A percentile compares a stretch with the other conserved stretches of the same genome.
Evolutionary conservation across 805 yeast genomes (phyloP).

Genomic region (Candida ulmi): DNA sequence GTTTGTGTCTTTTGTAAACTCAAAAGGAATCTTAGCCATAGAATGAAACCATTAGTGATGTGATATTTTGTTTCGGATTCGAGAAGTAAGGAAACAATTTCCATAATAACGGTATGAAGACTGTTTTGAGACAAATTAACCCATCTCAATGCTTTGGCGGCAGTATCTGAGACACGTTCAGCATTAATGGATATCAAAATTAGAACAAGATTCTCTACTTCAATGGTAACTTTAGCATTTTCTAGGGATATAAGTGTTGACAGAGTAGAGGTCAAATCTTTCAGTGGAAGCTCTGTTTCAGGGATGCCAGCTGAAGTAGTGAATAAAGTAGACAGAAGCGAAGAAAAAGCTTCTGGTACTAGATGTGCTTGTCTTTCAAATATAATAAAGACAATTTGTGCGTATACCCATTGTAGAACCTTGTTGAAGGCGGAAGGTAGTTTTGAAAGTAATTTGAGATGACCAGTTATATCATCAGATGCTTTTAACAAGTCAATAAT

Average conservation of each 20-base stretch:
- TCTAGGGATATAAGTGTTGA: slow-evolving; percentile 7
- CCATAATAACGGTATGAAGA: slow-evolving; percentile 39
- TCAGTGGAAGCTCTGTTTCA: background rate
- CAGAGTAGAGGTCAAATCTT: background rate
- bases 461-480: background rate
- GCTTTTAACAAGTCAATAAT: background rate
- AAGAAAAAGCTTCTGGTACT: slow-evolving; percentile 1
- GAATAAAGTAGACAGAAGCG: background rate
- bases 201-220: slow-evolving; percentile 26
- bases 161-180: slow-evolving; percentile 29
- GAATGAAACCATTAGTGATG: slow-evolving; percentile 39
- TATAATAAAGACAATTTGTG: slow-evolving; percentile 2
- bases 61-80: slow-evolving; percentile 25
- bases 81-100: slow-evolving; percentile 33
- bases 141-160: slow-evolving; percentile 49
- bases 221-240: slow-evolving; percentile 1
- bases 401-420: slow-evolving; percentile 7
- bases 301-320: background rate
- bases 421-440: slow-evolving; percentile 5
- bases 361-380: slow-evolving; percentile 4
- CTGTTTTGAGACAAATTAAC: slow-evolving; percentile 27
- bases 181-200: slow-evolving; percentile 34
- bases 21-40: slow-evolving; percentile 52
- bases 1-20: slow-evolving; percentile 10
- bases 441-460: slow-evolving; percentile 2